phyloP scores from a whole-genome alignment of 805 yeast species.

The Metschnikowia shivogae region DNA sequence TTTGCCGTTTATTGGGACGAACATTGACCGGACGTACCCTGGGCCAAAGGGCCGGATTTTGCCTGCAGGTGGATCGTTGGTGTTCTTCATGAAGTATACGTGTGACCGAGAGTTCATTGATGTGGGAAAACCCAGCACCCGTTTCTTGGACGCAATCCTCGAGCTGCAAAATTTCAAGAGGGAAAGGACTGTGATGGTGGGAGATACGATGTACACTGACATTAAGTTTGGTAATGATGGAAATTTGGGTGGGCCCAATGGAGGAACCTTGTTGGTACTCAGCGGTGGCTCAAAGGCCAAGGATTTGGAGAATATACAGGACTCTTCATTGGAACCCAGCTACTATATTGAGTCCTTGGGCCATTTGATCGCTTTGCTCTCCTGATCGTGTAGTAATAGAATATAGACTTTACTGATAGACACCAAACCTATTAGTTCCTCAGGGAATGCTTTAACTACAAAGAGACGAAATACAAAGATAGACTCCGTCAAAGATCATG shows the following conservation, averaged over 20 bases:
- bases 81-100: constrained; percentile 35
- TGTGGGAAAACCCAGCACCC: constrained; percentile 37
- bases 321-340: constrained; percentile 23
- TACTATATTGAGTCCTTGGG: constrained; percentile 33
- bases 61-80: constrained; percentile 42
- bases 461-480: too few species aligned
- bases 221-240: constrained; percentile 43
- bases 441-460: too few species aligned
- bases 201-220: constrained; percentile 41
- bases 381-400: not conserved
- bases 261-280: constrained; percentile 32
- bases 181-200: constrained; percentile 34
- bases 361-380: constrained; percentile 18
- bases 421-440: too few species aligned
- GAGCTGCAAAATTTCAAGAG: constrained; percentile 24
- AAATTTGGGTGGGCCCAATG: constrained; percentile 25
- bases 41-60: constrained; percentile 34
- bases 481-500: too few species aligned
- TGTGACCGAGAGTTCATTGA: constrained; percentile 29
- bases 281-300: constrained; percentile 32
- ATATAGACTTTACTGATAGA: too few species aligned
- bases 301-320: constrained; percentile 21
- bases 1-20: constrained; percentile 37
- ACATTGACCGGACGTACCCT: constrained; percentile 40
- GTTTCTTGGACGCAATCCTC: constrained; percentile 29